Base-by-base conservation (phyloP, 495 filamentous ascomycete species). In the Penicillium atrosanguineum region DNA sequence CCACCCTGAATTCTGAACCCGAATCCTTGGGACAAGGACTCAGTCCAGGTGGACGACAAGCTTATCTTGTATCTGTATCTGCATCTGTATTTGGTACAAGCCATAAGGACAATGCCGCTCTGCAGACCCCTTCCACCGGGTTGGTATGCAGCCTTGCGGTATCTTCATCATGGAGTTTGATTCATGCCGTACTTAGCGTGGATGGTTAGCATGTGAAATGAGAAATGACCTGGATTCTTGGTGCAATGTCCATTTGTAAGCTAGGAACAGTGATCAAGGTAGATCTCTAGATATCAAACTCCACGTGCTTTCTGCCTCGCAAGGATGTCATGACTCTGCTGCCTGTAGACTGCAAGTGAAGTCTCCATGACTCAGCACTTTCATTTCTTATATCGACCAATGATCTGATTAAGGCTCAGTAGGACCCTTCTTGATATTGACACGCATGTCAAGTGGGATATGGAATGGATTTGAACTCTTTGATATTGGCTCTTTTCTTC, bases 21-120 rank as follows among this genome's bases (percentile, higher is more conserved):
- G 21, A 46, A 19, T 16, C 11, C 25, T 38, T 23, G 8, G 18
- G 18, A 46, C 8, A 31, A 39, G 16, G 1, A 11, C 42, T 41
- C 50, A 39, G 53, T 37, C 50, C 57, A 44, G 49, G 56, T 55
- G 56, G 57, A 56, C 19, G 63, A 61, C 47, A 63, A 64, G 52
- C 63, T 59, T 61, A 63, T 66, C 57, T 63, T 56, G 59, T 23
- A 28, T 37, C 23, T 8, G 28, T 29, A 25, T 37, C 18, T 25
- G 21, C 37, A 12, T 28, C 34, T 0, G 19, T 19, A 42, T n/a
- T n/a, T n/a, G 25, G 20, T 48, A 23, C 56, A 55, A 60, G 56
- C 59, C 50, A 57, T 59, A 62, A 60, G 54, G 48, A 20, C 54
- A 57, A 16, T 38, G 50, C 50, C 41, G 53, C 46, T 59, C 62